These are phyloP conservation scores for Calcarisporium arbuscula DNA, from an alignment of 2,329 filamentous ascomycete genomes.

Conservation along the genomic window DNA sequence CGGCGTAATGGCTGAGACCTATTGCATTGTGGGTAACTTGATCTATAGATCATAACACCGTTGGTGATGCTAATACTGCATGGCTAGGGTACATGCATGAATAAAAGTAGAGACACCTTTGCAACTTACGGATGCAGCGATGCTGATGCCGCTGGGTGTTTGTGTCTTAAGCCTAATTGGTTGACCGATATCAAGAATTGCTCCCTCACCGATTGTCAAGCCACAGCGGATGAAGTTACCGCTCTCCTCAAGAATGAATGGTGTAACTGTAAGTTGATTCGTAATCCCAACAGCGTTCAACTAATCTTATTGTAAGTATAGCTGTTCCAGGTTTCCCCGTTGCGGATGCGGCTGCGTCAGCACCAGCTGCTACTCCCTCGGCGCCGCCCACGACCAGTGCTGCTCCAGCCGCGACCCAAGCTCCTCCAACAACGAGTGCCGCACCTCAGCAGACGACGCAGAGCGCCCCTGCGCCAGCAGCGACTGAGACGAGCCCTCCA, in stretches of 20 bases:
- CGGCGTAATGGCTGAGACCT: slow-evolving; percentile 18
- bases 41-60: slow-evolving; percentile 1
- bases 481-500: too few relatives aligned
- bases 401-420: background rate
- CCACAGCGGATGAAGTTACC: slow-evolving; percentile 14
- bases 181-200: slow-evolving; percentile 34
- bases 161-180: slow-evolving; percentile 31
- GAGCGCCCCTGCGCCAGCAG: background rate
- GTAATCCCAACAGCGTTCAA: too few relatives aligned
- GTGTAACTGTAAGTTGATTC: slow-evolving; percentile 16
- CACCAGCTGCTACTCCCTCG: background rate
- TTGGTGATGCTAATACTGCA: slow-evolving; percentile 6
- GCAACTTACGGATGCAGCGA: slow-evolving; percentile 18
- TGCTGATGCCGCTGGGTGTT: slow-evolving; percentile 27
- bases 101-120: slow-evolving; percentile 14
- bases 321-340: background rate
- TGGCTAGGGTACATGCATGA: slow-evolving; percentile 15
- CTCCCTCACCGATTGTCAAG: slow-evolving; percentile 21
- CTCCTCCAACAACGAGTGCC: background rate
- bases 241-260: slow-evolving; percentile 13
- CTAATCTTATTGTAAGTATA: background rate
- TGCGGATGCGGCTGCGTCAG: too few relatives aligned
- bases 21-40: slow-evolving; percentile 21
- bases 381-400: too few relatives aligned
- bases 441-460: too few relatives aligned